phyloP scores from a whole-genome alignment of 441 rosid genomes.

The Pelargonium citronellum region DNA sequence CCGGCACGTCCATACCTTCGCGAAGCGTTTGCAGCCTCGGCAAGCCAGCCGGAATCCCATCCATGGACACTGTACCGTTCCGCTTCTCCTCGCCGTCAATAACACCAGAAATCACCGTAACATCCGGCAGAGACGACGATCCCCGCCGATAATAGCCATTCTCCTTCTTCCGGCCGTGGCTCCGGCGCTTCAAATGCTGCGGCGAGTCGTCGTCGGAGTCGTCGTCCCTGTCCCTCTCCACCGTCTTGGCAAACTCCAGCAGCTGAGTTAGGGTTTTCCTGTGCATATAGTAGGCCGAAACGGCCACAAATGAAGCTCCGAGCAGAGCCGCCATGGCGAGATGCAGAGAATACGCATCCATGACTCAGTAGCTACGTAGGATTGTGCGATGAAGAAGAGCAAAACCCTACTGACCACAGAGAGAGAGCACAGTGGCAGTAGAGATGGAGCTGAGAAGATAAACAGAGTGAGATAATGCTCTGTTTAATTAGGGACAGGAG shows the following conservation, averaged over 20 bases:
- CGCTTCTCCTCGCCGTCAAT: constrained; percentile 49
- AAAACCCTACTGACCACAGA: neutral
- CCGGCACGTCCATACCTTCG: constrained; percentile 57
- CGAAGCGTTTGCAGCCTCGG: constrained; percentile 73
- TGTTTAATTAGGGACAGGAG: too few relatives aligned
- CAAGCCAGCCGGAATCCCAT: constrained; percentile 71
- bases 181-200: constrained; percentile 39
- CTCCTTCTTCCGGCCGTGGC: constrained; percentile 36
- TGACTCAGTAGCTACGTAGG: constrained; percentile 10
- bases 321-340: constrained; percentile 89
- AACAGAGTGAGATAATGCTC: too few relatives aligned
- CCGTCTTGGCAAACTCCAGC: constrained; percentile 77
- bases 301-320: constrained; percentile 90
- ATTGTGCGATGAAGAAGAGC: neutral
- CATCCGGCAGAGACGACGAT: constrained; percentile 73
- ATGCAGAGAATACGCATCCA: constrained; percentile 74
- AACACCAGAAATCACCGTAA: constrained; percentile 44
- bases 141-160: constrained; percentile 47
- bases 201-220: constrained; percentile 47
- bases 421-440: too few relatives aligned
- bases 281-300: constrained; percentile 88
- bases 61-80: constrained; percentile 55
- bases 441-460: too few relatives aligned
- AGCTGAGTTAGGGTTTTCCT: constrained; percentile 82
- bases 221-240: constrained; percentile 53